Evolutionary conservation across 176 grass and related monocot genomes (phyloP), one percentile per base, ranked within the genome.

Genomic region (Poa pratensis): DNA sequence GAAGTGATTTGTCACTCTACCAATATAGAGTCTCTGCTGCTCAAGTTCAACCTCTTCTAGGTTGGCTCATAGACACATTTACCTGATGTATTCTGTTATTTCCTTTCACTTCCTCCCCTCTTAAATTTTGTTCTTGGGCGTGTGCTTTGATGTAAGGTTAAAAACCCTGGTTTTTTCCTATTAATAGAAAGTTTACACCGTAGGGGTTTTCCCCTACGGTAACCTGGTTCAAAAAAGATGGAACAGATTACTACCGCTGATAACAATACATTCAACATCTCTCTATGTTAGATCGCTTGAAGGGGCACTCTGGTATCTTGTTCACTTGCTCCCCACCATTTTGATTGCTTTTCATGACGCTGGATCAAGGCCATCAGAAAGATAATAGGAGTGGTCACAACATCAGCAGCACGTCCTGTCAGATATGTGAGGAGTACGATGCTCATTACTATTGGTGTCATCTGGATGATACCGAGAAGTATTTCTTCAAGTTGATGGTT

Each of bases 401-500:
- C 35, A 69, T 20, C 66, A 69, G 66, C 8, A 42, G 66, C 34
- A n/a, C 12, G 5, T 69, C 66, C 69, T 73, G 6, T 26, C 69
- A 73, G 45, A 73, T 22, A 73, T 73, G 69, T 48, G 43, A 49
- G 23, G 42, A 7, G 6, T 73, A 24, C 0, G 24, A 40, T 20
- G 22, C 58, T 42, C n/a, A 70, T 24, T 88, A 59, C 45, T 66
- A 78, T 51, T 74, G 71, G 71, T 51, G 24, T 74, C 45, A 74
- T 74, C 24, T 51, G 71, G 45, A 74, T 51, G 22, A 74, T 30
- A 74, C 45, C 45, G 24, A 74, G 45, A 74, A 74, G 46, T 51
- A 51, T 30, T 51, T 74, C 71, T 74, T 74, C 71, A 51, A 74
- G 71, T 51, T 15, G 15, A 74, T 51, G 71, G 24, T 74, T 74